phyloP scores from a whole-genome alignment of 73 alveolate genomes.

The Tetrahymena elliotti region DNA sequence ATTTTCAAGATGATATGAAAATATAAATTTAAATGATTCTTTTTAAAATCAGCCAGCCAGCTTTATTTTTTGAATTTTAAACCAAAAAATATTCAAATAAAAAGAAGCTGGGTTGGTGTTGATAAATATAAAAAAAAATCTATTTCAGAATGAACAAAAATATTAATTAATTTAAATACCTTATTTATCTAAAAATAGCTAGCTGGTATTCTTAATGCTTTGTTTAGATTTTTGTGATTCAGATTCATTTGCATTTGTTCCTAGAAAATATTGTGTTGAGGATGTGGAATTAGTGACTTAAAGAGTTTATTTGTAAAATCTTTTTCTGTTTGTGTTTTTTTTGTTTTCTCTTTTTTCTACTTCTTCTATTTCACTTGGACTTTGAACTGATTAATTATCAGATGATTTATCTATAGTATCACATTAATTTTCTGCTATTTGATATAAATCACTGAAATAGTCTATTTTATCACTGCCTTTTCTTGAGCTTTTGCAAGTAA shows the following conservation, averaged over 20 bases:
- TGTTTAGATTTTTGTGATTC: background rate
- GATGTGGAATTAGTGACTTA: background rate
- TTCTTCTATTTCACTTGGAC: background rate
- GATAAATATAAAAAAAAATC: background rate
- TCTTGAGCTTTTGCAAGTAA: background rate
- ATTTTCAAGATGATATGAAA: too few species aligned
- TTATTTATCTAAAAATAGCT: background rate
- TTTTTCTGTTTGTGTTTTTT: background rate
- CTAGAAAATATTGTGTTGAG: background rate
- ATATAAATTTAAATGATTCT: too few species aligned
- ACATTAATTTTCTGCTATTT: background rate
- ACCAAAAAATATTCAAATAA: background rate
- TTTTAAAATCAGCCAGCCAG: background rate
- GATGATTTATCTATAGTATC: background rate
- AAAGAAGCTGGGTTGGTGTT: too few species aligned
- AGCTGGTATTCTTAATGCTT: background rate
- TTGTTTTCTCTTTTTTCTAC: background rate
- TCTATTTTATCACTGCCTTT: background rate
- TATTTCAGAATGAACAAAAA: background rate
- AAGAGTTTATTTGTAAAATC: background rate
- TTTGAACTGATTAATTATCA: background rate
- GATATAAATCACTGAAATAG: background rate
- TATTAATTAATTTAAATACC: background rate
- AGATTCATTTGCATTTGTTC: background rate
- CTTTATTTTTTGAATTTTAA: background rate